phyloP scores from a whole-genome alignment of 83 land plant genomes.

The Larix sibirica region DNA sequence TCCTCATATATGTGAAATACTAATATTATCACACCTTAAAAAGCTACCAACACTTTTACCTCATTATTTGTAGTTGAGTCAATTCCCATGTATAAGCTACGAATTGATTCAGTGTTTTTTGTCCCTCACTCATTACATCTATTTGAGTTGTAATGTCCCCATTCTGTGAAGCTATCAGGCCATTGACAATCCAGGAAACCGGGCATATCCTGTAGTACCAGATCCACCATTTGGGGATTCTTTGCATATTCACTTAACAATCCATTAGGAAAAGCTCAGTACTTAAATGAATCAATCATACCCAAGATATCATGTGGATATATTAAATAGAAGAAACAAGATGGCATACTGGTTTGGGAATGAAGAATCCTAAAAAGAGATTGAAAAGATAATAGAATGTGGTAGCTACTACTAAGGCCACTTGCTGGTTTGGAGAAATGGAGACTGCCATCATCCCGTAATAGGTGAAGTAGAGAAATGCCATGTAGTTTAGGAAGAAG shows the following conservation, averaged over 20 bases:
- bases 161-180: constrained; percentile 53
- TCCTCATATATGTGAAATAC: too few species aligned
- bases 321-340: neutral
- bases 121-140: constrained; percentile 12
- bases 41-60: too few species aligned
- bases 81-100: neutral
- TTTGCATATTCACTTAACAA: constrained; percentile 12
- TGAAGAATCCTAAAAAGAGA: constrained; percentile 89
- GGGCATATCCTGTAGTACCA: constrained; percentile 63
- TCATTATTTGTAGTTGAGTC: too few species aligned
- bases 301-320: too few species aligned
- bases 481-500: constrained; percentile 26
- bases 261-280: too few species aligned
- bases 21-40: too few species aligned
- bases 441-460: constrained; percentile 93
- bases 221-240: constrained; percentile 66
- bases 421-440: constrained; percentile 78
- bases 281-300: too few species aligned
- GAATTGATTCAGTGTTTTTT: constrained; percentile 28
- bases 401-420: constrained; percentile 75
- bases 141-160: constrained; percentile 32
- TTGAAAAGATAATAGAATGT: constrained; percentile 80
- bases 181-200: constrained; percentile 56
- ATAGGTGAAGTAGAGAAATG: constrained; percentile 86
- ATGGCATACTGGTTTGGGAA: constrained; percentile 69